Percentiles rank a stretch among this genome's conserved stretches.
Evolutionary conservation across 2,329 filamentous ascomycete species (phyloP).

Genomic region (Zasmidium angulare): DNA sequence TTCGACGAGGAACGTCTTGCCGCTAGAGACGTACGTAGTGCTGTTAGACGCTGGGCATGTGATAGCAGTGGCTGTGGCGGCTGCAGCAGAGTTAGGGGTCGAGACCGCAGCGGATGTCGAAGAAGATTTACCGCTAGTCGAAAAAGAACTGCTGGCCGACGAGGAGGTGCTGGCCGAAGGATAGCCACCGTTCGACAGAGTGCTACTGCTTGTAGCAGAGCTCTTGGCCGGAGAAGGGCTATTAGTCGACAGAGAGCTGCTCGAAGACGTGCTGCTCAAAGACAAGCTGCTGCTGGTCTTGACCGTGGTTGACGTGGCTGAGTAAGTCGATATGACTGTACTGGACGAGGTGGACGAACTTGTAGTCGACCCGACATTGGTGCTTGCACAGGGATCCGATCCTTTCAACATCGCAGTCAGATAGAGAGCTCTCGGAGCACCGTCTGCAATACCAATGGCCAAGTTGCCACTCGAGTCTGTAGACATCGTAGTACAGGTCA

Average conservation of each 20-base stretch:
- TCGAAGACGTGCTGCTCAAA: not conserved
- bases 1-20: slow-evolving; percentile 1
- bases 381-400: slow-evolving; percentile 37
- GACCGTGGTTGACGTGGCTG: not conserved
- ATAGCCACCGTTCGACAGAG: too few species aligned
- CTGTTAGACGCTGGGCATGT: slow-evolving; percentile 24
- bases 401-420: slow-evolving; percentile 36
- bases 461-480: slow-evolving; percentile 46
- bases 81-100: not conserved
- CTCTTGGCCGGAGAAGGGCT: too few species aligned
- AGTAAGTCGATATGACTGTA: too few species aligned
- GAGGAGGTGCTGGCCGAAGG: not conserved
- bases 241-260: too few species aligned
- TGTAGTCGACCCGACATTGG: slow-evolving; percentile 1
- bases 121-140: too few species aligned
- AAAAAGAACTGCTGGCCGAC: not conserved
- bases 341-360: not conserved
- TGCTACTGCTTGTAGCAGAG: too few species aligned
- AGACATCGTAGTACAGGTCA: slow-evolving; percentile 45
- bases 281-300: not conserved
- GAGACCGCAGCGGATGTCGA: slow-evolving; percentile 13
- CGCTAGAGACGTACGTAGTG: slow-evolving; percentile 20
- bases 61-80: slow-evolving; percentile 12
- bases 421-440: slow-evolving; percentile 47
- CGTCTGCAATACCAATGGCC: slow-evolving; percentile 44